Percentiles rank a stretch among this genome's conserved stretches.
These are phyloP conservation scores for Coemansia sp. DNA, from an alignment of 192 early-diverging fungal species.

Conservation along the genomic window DNA sequence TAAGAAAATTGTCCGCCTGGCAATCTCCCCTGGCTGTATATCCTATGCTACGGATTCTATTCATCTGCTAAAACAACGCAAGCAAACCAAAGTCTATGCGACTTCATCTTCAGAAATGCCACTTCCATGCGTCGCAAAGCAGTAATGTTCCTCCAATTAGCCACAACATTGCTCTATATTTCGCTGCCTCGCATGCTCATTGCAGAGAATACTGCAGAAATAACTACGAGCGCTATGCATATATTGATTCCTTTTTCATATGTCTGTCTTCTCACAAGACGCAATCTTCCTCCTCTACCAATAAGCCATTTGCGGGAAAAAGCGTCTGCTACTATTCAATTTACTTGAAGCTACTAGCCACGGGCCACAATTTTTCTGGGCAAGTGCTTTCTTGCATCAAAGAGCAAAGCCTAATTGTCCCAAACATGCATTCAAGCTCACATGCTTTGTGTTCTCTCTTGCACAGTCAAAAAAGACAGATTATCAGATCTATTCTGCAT, in stretches of 20 bases:
- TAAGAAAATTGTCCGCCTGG: not conserved
- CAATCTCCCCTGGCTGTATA: too few relatives aligned
- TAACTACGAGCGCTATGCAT: not conserved
- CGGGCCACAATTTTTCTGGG: not conserved
- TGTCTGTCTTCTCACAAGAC: not conserved
- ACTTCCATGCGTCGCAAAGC: not conserved
- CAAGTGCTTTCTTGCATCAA: not conserved
- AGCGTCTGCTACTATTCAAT: not conserved
- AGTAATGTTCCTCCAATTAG: slow-evolving; percentile 3
- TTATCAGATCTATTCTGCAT: not conserved
- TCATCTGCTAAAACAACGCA: too few relatives aligned
- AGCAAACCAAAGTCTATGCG: not conserved
- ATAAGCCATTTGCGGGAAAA: too few relatives aligned
- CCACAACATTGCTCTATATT: not conserved
- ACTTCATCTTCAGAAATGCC: not conserved
- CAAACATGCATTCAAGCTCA: too few relatives aligned
- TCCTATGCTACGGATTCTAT: too few relatives aligned
- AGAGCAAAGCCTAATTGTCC: not conserved
- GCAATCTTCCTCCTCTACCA: not conserved
- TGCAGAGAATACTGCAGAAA: not conserved
- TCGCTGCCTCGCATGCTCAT: not conserved
- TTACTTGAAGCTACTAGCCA: not conserved
- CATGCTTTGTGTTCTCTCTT: not conserved
- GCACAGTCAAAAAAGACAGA: not conserved
- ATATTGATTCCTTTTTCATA: not conserved